Conservation (phyloP, 805 yeast genomes). For the Candida adriatica region DNA sequence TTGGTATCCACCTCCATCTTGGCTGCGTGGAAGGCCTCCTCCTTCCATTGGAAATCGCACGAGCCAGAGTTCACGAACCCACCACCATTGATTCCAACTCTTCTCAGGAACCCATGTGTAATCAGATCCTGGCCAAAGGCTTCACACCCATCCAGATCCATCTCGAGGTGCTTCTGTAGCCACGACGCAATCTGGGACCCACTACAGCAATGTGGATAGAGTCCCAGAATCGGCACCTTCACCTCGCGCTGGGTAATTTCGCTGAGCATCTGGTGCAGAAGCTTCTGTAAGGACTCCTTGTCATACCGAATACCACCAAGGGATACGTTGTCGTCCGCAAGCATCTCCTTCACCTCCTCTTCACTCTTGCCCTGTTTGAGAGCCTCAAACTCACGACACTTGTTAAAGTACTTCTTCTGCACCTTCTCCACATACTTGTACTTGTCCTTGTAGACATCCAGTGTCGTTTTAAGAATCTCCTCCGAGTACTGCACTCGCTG, state of each 20-base stretch:
- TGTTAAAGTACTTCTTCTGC: slow-evolving; percentile 68
- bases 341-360: slow-evolving; percentile 31
- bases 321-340: slow-evolving; percentile 17
- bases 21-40: slow-evolving; percentile 53
- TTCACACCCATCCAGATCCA: slow-evolving; percentile 56
- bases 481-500: slow-evolving; percentile 60
- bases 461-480: slow-evolving; percentile 41
- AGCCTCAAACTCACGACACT: slow-evolving; percentile 69
- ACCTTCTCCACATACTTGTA: slow-evolving; percentile 42
- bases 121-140: slow-evolving; percentile 67
- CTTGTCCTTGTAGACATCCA: slow-evolving; percentile 44
- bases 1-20: slow-evolving; percentile 27
- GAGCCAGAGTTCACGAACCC: slow-evolving; percentile 72
- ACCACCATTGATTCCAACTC: slow-evolving; percentile 53
- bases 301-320: slow-evolving; percentile 33
- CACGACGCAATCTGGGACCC: slow-evolving; percentile 59
- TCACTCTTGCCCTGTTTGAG: slow-evolving; percentile 41
- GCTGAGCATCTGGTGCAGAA: slow-evolving; percentile 35
- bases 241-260: slow-evolving; percentile 47
- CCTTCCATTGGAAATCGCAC: slow-evolving; percentile 77
- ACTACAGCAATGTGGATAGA: slow-evolving; percentile 52
- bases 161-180: slow-evolving; percentile 42
- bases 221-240: slow-evolving; percentile 63
- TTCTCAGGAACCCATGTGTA: slow-evolving; percentile 49
- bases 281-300: slow-evolving; percentile 33